These are phyloP conservation scores for Aspergillus uvarum DNA, from an alignment of 2,329 filamentous ascomycete species.

Conservation along the genomic window DNA sequence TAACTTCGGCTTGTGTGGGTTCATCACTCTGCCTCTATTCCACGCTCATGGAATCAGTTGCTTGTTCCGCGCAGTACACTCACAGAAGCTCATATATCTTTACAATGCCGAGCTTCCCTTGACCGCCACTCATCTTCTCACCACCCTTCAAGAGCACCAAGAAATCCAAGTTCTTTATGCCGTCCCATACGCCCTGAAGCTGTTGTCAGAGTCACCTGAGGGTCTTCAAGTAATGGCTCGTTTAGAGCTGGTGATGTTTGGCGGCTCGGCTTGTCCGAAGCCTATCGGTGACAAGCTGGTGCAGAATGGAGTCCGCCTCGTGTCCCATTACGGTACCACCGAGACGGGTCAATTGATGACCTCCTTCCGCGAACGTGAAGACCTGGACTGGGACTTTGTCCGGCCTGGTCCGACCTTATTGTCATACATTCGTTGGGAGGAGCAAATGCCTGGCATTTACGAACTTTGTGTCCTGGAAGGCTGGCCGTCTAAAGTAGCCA, in stretches of 20 bases:
- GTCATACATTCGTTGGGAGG: constrained; percentile 45
- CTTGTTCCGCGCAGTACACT: constrained; percentile 54
- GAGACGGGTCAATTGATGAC: constrained; percentile 64
- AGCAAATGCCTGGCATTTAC: constrained; percentile 34
- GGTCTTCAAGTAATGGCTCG: constrained; percentile 51
- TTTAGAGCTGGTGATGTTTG: constrained; percentile 57
- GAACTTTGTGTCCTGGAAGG: constrained; percentile 39
- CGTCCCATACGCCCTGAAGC: constrained; percentile 64
- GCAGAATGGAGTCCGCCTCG: constrained; percentile 54
- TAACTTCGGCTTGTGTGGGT: constrained; percentile 48
- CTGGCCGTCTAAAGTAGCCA: constrained; percentile 41
- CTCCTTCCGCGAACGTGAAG: constrained; percentile 53
- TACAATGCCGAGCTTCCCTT: constrained; percentile 58
- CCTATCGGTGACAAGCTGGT: constrained; percentile 57
- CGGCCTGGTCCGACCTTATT: constrained; percentile 41
- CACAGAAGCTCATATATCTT: constrained; percentile 52
- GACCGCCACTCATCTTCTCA: constrained; percentile 39
- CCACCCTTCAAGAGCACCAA: constrained; percentile 41
- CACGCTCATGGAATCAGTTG: constrained; percentile 60
- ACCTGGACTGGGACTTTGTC: constrained; percentile 63
- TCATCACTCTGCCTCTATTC: constrained; percentile 59
- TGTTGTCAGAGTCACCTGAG: constrained; percentile 58
- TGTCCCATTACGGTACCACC: constrained; percentile 60
- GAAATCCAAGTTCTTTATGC: constrained; percentile 58
- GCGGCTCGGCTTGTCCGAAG: constrained; percentile 59